Base-by-base conservation (phyloP, 352 stramenopile genomes). In the Plasmopara halstedii region DNA sequence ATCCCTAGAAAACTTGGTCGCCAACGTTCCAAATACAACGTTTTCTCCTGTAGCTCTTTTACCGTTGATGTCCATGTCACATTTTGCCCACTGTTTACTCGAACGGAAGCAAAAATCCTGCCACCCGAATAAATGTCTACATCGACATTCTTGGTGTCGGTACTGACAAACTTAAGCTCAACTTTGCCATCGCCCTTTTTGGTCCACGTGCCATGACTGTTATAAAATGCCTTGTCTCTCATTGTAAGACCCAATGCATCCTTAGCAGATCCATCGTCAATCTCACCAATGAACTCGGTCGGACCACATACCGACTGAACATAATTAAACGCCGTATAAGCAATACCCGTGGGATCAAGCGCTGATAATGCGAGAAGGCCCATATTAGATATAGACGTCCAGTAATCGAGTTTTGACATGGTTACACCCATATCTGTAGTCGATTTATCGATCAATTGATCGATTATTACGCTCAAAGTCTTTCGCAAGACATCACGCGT, bases 1-100 rank as follows among this genome's bases (percentile, higher is more conserved):
- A 84, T 27, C 15, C 56, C 59, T 1, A 79, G 27, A 26, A 78
- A 63, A n/a, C 55, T 65, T 7, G 64, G 67, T 29, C 72, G 72
- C 72, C 69, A 84, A n/a, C 72, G 72, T 36, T 84, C 72, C 35
- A 84, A 46, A 55, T 84, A 84, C 56, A 84, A 37, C 1, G 67
- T 80, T 42, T 74, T 79, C 29, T 78, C 65, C 34, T 73, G 42
- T 17, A 83, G 48, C 4, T 55, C 25, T 13, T 48, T 15, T 15
- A 83, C 61, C 0, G 42, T 64, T 2, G 64, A 67, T 1, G 39
- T 70, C 71, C 71, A 83, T 7, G 27, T 53, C n/a, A 64, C 65
- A 0, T 48, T 83, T 26, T 44, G 10, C 3, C 71, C 71, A 6
- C 46, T 42, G 13, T 48, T 42, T 8, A 83, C 61, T n/a, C 57